Evolutionary conservation across 768 basidiomycete species (phyloP).

Genomic region (Coprinellus aureogranulatus): DNA sequence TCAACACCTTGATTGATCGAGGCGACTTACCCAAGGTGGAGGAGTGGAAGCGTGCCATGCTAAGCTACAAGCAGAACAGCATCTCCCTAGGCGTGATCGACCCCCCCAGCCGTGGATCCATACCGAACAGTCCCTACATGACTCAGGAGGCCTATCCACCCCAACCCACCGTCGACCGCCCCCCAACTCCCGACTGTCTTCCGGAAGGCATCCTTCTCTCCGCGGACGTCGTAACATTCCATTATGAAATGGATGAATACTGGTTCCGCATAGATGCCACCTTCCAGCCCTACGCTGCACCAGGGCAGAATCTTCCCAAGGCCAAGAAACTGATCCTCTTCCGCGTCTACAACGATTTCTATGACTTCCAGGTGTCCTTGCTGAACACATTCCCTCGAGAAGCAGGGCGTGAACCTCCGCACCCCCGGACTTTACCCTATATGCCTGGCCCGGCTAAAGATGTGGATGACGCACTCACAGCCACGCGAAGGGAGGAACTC

Average conservation of each 20-base stretch:
- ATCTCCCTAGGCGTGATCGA: conserved; percentile 94
- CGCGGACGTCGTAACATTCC: conserved; percentile 93
- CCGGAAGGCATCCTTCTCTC: conserved; percentile 83
- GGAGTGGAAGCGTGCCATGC: conserved; percentile 96
- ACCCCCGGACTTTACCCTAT: conserved; percentile 81
- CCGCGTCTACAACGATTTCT: conserved; percentile 96
- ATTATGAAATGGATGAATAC: conserved; percentile 92
- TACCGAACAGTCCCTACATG: conserved; percentile 42
- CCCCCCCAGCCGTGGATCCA: conserved; percentile 38
- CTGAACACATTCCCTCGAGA: conserved; percentile 87
- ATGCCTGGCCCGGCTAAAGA: conserved; percentile 93
- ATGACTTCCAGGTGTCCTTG: conserved; percentile 91
- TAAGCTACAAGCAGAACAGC: conserved; percentile 93
- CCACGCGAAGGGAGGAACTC: conserved; percentile 75
- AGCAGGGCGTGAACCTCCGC: conserved; percentile 72
- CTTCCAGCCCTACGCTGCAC: conserved; percentile 77
- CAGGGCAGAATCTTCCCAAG: conserved; percentile 58
- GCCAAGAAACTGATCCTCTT: conserved; percentile 85
- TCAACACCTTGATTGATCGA: conserved; percentile 75
- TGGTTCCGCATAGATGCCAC: conserved; percentile 94
- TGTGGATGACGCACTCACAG: conserved; percentile 82
- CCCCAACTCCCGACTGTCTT: conserved; percentile 47
- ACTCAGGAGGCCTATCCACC: conserved; percentile 23
- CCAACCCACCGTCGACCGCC: conserved; percentile 28
- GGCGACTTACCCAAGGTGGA: conserved; percentile 95